Evolutionary conservation across 305 asterid species (phyloP), one percentile per base, ranked within the genome.

Genomic region (Fraxinus albicans): DNA sequence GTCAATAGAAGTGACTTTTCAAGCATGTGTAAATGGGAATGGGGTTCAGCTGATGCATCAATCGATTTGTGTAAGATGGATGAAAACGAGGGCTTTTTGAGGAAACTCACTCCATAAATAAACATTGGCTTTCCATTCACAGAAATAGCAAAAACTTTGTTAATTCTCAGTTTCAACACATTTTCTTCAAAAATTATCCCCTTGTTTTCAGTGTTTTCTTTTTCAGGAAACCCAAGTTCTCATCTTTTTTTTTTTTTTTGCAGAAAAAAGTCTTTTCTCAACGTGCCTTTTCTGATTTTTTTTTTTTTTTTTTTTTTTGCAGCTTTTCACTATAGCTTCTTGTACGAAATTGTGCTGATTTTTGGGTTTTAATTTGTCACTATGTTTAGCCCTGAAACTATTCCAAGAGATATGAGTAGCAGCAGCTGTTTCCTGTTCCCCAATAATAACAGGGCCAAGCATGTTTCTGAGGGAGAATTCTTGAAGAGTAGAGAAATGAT

Each of bases 371-470:
- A 19, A 17, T 72, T 34, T 74, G 19, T 21, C n/a, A 60, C 36
- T 72, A 86, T 86, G 89, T 86, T 76, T 73, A 81, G 89, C 69
- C 69, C 86, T 31, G 89, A 86, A 78, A 78, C 91, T 35, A 81
- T 83, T 21, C 84, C 89, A 29, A 86, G 85, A 77, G 86, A 85
- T 50, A 60, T 77, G 53, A 73, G 21, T 33, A 42, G 19, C 15
- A 81, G 53, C 35, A 73, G 53, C 19, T 81, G 47, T 73, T 55
- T 77, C 65, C 83, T 80, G 77, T 84, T 60, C 53, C 76, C 88
- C 12, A 60, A 79, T 74, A 77, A 19, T 15, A 60, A 25, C 35
- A 72, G n/a, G 21, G 70, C 80, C 63, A 81, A 82, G 84, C 80
- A 42, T 58, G 86, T 78, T 3, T 58, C 25, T 8, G 87, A 86